These are phyloP conservation scores for Solanum ossicruentum DNA, from an alignment of 257 asterid species.

Conservation along the genomic window DNA sequence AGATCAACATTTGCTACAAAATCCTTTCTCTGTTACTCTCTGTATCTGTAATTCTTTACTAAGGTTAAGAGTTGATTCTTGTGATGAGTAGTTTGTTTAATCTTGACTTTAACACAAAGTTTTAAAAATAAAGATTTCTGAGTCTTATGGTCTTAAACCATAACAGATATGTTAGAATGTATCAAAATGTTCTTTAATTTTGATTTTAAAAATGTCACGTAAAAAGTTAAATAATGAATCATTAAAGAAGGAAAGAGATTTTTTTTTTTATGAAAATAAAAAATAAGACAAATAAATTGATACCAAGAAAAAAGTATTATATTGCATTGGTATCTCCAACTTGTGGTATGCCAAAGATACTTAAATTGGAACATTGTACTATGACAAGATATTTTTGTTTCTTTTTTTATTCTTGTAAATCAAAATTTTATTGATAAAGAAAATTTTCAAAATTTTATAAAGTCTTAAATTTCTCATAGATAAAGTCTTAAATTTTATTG, in stretches of 20 bases:
- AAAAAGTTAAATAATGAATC: neutral
- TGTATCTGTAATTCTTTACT: neutral
- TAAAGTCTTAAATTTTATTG: too few species aligned
- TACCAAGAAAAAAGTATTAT: neutral
- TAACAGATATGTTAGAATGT: neutral
- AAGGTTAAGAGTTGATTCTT: neutral
- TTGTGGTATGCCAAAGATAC: neutral
- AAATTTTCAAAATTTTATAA: too few species aligned
- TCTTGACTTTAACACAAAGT: neutral
- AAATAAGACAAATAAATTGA: neutral
- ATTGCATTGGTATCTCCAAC: neutral
- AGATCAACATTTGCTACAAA: neutral
- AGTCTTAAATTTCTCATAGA: neutral
- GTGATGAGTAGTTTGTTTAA: neutral
- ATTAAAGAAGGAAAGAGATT: too few species aligned
- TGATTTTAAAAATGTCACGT: neutral
- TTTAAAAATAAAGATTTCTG: neutral
- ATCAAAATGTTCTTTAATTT: neutral
- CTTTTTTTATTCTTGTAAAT: neutral
- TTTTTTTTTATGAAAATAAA: neutral
- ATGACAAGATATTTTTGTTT: neutral
- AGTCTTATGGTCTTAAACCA: neutral
- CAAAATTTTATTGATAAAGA: too few species aligned
- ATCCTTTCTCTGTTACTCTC: neutral
- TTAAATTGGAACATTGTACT: neutral